Percentiles rank a stretch among this genome's conserved stretches.
Conservation (phyloP, 2,329 filamentous ascomycete genomes). For the Trichoderma pleuroti region DNA sequence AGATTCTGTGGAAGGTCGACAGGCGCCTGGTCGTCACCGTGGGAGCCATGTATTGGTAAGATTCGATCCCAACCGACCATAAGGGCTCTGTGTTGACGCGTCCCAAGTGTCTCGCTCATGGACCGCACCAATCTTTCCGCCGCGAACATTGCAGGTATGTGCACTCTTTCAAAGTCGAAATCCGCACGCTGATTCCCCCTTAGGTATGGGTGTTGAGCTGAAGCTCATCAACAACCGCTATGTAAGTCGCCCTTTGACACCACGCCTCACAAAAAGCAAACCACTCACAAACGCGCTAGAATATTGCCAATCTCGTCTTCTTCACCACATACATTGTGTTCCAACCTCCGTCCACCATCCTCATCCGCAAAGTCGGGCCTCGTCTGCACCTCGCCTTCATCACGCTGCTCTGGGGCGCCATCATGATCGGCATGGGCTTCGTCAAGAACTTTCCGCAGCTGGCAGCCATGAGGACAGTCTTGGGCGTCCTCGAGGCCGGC, state of each 20-base stretch:
- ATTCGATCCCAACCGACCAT: neutral
- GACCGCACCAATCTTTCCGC: constrained; percentile 74
- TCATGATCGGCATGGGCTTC: constrained; percentile 66
- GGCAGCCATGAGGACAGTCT: constrained; percentile 53
- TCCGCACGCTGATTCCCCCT: neutral
- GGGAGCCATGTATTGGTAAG: constrained; percentile 62
- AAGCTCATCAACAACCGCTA: constrained; percentile 45
- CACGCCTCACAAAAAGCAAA: neutral
- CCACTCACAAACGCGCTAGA: constrained; percentile 31
- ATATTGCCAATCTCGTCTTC: constrained; percentile 69
- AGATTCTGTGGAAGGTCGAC: constrained; percentile 68
- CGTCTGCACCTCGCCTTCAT: constrained; percentile 53
- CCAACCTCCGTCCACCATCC: constrained; percentile 66
- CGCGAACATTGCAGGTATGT: constrained; percentile 67
- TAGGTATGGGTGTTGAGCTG: neutral
- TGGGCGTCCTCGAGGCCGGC: constrained; percentile 65
- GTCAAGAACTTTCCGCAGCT: constrained; percentile 49
- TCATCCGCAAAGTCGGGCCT: constrained; percentile 64
- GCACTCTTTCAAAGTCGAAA: neutral
- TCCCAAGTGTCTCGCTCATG: constrained; percentile 60
- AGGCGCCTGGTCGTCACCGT: constrained; percentile 58
- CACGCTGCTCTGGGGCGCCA: constrained; percentile 55
- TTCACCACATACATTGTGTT: constrained; percentile 71
- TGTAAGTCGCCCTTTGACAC: constrained; percentile 30
- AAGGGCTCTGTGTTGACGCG: neutral